Base-by-base conservation (phyloP, 495 filamentous ascomycete genomes). In the Lichina pygmaea region DNA sequence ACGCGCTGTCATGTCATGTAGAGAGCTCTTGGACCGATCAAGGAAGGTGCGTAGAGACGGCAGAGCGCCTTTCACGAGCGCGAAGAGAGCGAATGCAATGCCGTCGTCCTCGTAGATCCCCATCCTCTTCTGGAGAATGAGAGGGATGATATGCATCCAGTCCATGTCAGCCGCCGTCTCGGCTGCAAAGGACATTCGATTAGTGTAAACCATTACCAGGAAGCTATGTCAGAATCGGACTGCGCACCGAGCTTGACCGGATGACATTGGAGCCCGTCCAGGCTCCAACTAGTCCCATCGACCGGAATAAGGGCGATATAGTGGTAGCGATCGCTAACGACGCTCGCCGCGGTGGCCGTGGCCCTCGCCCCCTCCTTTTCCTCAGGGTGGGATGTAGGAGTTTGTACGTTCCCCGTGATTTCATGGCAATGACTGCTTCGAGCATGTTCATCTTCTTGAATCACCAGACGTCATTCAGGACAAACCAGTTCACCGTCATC, bases 251-350 rank as follows among this genome's bases (percentile, higher is more conserved):
- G 60, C 47, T 67, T 67, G 38, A 75, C 65, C 10, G 89, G 89
- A 50, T 75, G 70, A 33, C 62, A 60, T 57, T 85, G 72, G 6
- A 97, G 63, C 3, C 89, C 89, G 55, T 97, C 89, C 6, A 97
- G 74, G 49, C 83, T 80, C 83, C 85, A 97, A 12, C 93, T 67
- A 34, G 72, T 62, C 6, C 71, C 73, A 37, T 72, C 64, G 13
- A 77, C 68, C 10, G 86, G 84, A 40, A 94, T 76, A 54, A 81
- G 93, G 5, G 84, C 85, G 50, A 92, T 78, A 56, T 86, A 97
- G 53, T 97, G 89, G 51, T 77, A 89, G 1, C 65, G 70, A 4
- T 62, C 57, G 40, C 77, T 70, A 0, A 62, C 61, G 7, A 69
- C 58, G 10, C 59, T 56, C 9, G 63, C 59, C 34, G 62, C 58